These are phyloP conservation scores for Globisporangium yorkense DNA, from an alignment of 352 stramenopile genomes.

Conservation along the genomic window DNA sequence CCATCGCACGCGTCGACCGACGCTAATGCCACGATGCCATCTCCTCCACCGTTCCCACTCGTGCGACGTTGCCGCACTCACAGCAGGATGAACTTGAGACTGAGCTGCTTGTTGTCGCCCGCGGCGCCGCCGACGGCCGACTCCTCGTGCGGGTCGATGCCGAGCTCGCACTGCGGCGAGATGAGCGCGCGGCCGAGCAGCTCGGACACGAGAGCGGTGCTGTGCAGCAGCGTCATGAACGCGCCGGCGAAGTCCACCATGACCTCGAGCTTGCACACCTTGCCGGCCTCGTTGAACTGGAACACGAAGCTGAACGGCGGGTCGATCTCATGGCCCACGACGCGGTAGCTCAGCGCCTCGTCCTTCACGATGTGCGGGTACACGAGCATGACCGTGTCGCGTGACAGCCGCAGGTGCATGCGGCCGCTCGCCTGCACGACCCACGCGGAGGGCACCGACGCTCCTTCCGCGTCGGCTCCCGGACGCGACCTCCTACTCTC, in stretches of 20 bases:
- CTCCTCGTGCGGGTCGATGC: conserved; percentile 44
- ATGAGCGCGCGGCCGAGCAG: conserved; percentile 45
- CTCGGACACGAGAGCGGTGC: conserved; percentile 20
- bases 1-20: background rate
- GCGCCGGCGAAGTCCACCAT: conserved; percentile 50
- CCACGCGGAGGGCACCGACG: conserved; percentile 5
- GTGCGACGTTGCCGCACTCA: conserved; percentile 9
- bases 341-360: conserved; percentile 38
- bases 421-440: conserved; percentile 30
- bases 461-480: too few relatives aligned
- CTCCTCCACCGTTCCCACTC: too few relatives aligned
- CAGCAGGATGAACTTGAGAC: conserved; percentile 68
- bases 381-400: conserved; percentile 65
- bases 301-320: conserved; percentile 42
- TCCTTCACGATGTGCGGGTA: conserved; percentile 56
- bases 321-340: conserved; percentile 57
- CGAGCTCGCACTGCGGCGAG: conserved; percentile 47
- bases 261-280: conserved; percentile 52
- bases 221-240: conserved; percentile 41
- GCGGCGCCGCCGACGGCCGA: conserved; percentile 21
- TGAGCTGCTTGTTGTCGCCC: conserved; percentile 56
- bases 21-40: too few relatives aligned
- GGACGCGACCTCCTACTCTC: too few relatives aligned
- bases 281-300: conserved; percentile 44
- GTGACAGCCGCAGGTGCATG: conserved; percentile 47